Percentiles rank a stretch among this genome's conserved stretches.
These are phyloP conservation scores for Diaporthe batatas DNA, from an alignment of 2,329 filamentous ascomycete species.

Conservation along the genomic window DNA sequence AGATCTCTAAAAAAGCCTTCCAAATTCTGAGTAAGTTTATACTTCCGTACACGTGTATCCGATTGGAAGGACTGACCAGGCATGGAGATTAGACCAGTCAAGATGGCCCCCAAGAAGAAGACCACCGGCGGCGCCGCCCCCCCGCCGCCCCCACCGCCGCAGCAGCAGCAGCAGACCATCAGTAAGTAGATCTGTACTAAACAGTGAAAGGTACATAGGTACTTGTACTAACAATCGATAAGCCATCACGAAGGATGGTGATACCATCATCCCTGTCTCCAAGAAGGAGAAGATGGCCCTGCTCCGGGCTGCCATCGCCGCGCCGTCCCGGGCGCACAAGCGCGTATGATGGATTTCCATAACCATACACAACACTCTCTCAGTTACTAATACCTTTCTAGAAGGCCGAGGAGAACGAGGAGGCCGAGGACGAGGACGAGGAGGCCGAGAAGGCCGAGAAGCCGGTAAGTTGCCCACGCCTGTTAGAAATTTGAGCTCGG, in stretches of 20 bases:
- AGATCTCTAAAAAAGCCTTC: background rate
- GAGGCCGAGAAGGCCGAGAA: background rate
- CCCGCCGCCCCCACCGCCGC: background rate
- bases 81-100: background rate
- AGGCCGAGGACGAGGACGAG: no score
- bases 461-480: no score
- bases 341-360: background rate
- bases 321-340: background rate
- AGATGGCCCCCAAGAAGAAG: conserved; percentile 24
- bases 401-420: background rate
- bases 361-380: background rate
- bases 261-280: background rate
- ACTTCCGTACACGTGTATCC: background rate
- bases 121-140: no score
- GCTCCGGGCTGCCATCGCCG: background rate
- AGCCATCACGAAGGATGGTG: background rate
- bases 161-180: background rate
- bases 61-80: conserved; percentile 13
- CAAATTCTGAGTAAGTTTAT: background rate
- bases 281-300: background rate
- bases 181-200: background rate
- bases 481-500: no score
- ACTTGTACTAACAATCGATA: background rate
- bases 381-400: background rate
- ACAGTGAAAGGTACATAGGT: background rate